Evolutionary conservation across 192 early-diverging fungal genomes (phyloP).

Genomic region (Chytriomyces sp.): DNA sequence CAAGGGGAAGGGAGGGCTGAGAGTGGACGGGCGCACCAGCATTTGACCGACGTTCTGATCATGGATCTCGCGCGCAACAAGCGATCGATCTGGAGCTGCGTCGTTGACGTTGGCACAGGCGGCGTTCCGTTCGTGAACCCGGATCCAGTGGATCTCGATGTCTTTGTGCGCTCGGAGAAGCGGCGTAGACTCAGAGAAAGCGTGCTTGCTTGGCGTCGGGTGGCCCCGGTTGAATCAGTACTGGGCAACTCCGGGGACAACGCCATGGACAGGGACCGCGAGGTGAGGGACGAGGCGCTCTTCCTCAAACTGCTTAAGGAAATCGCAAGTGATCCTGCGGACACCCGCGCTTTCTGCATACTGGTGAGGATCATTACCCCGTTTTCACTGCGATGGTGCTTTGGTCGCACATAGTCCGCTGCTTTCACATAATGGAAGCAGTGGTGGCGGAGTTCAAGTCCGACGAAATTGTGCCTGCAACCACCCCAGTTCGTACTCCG

Average conservation of each 20-base stretch:
- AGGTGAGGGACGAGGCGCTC: not conserved
- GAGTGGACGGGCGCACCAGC: too few species aligned
- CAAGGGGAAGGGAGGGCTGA: too few species aligned
- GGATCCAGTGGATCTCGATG: not conserved
- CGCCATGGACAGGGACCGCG: not conserved
- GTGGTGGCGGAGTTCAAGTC: too few species aligned
- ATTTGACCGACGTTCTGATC: not conserved
- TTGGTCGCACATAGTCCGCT: too few species aligned
- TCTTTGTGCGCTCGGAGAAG: not conserved
- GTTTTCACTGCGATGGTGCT: too few species aligned
- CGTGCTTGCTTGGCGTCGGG: not conserved
- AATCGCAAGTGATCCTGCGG: not conserved
- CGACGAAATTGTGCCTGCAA: too few species aligned
- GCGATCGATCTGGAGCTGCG: not conserved
- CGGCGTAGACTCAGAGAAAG: not conserved
- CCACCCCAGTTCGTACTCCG: too few species aligned
- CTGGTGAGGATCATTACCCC: too few species aligned
- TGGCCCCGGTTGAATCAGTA: not conserved
- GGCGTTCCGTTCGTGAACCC: too few species aligned
- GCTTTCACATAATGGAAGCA: too few species aligned
- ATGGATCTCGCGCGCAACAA: not conserved
- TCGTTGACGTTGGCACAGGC: not conserved
- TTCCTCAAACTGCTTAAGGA: too few species aligned
- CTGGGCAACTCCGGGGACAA: too few species aligned
- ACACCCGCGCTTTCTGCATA: not conserved